phyloP scores from a whole-genome alignment of 1,139 yeast species.

The Diutina sp. region DNA sequence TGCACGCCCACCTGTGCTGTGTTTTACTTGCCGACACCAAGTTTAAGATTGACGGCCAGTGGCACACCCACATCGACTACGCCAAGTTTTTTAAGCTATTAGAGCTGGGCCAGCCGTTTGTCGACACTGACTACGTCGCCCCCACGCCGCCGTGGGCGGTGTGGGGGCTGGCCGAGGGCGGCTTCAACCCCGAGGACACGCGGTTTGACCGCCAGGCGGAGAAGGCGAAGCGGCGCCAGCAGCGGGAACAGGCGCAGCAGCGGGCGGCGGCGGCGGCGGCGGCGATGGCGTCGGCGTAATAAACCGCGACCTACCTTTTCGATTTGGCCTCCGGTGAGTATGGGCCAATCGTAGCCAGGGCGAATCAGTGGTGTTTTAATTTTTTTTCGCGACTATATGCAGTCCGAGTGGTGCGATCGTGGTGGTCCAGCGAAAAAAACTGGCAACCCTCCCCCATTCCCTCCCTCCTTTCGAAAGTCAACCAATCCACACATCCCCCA shows the following conservation, averaged over 20 bases:
- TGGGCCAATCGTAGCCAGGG: not conserved
- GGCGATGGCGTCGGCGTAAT: not conserved
- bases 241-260: slow-evolving; percentile 19
- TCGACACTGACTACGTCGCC: slow-evolving; percentile 66
- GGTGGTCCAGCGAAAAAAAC: not conserved
- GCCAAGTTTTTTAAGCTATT: slow-evolving; percentile 61
- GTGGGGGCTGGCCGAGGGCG: slow-evolving; percentile 78
- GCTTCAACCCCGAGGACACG: slow-evolving; percentile 80
- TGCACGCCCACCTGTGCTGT: slow-evolving; percentile 93
- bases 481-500: not conserved
- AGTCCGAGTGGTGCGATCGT: not conserved
- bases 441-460: not conserved
- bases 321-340: too few relatives aligned
- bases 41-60: slow-evolving; percentile 56
- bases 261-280: not conserved
- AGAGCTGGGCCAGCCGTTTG: slow-evolving; percentile 50
- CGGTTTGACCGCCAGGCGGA: slow-evolving; percentile 58
- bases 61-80: slow-evolving; percentile 90
- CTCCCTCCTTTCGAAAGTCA: too few relatives aligned
- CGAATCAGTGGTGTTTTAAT: too few relatives aligned
- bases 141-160: slow-evolving; percentile 88
- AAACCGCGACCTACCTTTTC: too few relatives aligned
- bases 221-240: slow-evolving; percentile 32
- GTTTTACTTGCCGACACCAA: slow-evolving; percentile 68
- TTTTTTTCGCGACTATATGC: not conserved